A percentile compares a stretch with the other conserved stretches of the same genome.
Evolutionary conservation across 2,329 filamentous ascomycete species (phyloP).

Genomic region (Microcyclosporella mali): DNA sequence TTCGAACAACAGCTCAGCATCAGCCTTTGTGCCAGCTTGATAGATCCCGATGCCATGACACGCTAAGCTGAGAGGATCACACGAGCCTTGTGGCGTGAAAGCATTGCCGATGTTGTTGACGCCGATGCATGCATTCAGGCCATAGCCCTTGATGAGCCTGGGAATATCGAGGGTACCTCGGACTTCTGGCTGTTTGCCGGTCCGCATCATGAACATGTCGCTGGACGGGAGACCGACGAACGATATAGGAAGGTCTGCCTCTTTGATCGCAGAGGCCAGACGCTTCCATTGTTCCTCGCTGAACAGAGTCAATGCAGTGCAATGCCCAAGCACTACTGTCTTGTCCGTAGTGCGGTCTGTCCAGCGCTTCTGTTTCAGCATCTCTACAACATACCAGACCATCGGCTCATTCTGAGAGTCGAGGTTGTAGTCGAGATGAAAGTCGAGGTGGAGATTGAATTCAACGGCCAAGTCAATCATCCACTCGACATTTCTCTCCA

Average conservation of each 20-base stretch:
- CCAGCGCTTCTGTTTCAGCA: constrained; percentile 50
- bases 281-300: constrained; percentile 43
- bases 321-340: constrained; percentile 60
- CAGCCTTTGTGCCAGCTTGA: constrained; percentile 56
- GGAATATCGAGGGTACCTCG: constrained; percentile 59
- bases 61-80: constrained; percentile 59
- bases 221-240: constrained; percentile 67
- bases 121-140: constrained; percentile 55
- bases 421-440: constrained; percentile 67
- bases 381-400: constrained; percentile 49
- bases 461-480: constrained; percentile 51
- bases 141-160: constrained; percentile 53
- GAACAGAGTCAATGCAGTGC: constrained; percentile 59
- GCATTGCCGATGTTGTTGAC: constrained; percentile 71
- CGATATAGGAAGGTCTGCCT: constrained; percentile 50
- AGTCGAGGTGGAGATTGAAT: constrained; percentile 55
- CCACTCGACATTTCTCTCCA: constrained; percentile 57
- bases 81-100: constrained; percentile 64
- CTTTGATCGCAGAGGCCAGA: constrained; percentile 45
- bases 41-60: constrained; percentile 61
- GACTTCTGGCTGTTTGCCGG: constrained; percentile 26
- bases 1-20: constrained; percentile 55
- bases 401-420: constrained; percentile 45
- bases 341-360: constrained; percentile 33
- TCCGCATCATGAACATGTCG: constrained; percentile 65